phyloP scores from a whole-genome alignment of 495 filamentous ascomycete genomes.

The Talaromyces stipitatus region DNA sequence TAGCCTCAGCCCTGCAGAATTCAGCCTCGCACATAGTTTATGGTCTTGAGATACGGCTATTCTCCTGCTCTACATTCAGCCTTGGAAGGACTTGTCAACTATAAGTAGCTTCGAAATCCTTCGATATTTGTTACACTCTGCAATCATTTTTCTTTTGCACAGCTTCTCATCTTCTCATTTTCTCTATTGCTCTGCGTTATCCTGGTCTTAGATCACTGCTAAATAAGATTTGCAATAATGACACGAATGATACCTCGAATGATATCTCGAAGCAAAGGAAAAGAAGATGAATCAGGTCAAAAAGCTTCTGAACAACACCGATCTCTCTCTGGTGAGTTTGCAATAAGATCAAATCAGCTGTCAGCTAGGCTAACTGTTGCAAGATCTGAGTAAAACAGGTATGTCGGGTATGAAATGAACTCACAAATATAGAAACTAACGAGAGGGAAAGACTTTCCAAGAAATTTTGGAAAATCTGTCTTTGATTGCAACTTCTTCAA shows the following conservation, averaged over 20 bases:
- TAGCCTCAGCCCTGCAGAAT: neutral
- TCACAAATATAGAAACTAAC: constrained; percentile 1
- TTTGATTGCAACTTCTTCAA: constrained; percentile 2
- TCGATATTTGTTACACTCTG: neutral
- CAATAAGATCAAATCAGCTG: neutral
- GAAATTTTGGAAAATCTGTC: constrained; percentile 1
- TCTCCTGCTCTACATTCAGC: neutral
- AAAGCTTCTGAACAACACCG: neutral
- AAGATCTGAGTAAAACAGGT: neutral
- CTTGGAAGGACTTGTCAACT: neutral
- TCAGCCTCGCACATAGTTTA: neutral
- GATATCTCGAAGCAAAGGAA: neutral
- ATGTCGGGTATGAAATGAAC: neutral
- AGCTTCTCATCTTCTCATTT: neutral
- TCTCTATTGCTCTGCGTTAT: neutral
- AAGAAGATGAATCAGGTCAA: neutral
- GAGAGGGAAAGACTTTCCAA: constrained; percentile 1
- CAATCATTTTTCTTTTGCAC: neutral
- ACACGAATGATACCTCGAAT: neutral
- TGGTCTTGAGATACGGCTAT: neutral
- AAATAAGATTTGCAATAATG: neutral
- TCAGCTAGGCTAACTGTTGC: neutral
- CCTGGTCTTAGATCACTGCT: neutral
- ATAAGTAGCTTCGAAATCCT: constrained; percentile 2
- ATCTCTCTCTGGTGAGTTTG: constrained; percentile 1